These are phyloP conservation scores for Ustilago bromivora DNA, from an alignment of 1,284 basidiomycete genomes.

Conservation along the genomic window DNA sequence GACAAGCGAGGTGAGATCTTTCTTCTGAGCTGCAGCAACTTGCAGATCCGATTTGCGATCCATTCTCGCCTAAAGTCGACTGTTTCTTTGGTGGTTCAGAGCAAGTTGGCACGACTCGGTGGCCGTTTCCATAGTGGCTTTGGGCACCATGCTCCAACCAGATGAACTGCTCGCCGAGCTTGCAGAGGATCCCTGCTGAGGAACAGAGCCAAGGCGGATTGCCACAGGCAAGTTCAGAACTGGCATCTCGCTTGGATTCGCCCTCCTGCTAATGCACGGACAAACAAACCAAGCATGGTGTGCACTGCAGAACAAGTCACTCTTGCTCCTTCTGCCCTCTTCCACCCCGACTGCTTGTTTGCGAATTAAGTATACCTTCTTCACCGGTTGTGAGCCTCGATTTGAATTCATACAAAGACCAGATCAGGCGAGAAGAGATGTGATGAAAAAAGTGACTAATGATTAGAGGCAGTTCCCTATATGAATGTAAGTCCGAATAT, in stretches of 20 bases:
- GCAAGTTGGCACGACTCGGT: too few species aligned
- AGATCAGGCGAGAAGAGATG: too few species aligned
- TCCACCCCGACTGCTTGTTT: too few species aligned
- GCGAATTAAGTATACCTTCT: too few species aligned
- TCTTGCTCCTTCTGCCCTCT: neutral
- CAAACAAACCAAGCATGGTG: constrained; percentile 8
- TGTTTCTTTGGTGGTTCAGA: too few species aligned
- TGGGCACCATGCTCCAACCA: too few species aligned
- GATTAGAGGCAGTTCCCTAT: constrained; percentile 3
- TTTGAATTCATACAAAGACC: too few species aligned
- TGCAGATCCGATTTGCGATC: constrained; percentile 3
- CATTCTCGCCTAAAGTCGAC: neutral
- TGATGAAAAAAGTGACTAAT: neutral
- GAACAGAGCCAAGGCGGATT: neutral
- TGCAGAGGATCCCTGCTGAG: neutral
- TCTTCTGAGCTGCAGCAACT: constrained; percentile 1
- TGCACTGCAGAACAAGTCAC: neutral
- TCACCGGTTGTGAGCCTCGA: too few species aligned
- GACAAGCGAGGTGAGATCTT: neutral
- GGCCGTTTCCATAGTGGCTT: too few species aligned
- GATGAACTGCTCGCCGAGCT: too few species aligned
- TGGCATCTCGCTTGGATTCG: neutral
- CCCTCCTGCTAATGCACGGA: constrained; percentile 5
- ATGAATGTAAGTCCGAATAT: neutral
- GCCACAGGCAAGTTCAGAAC: neutral